phyloP scores from a whole-genome alignment of 306 rosid species.

The Corylus avellana region DNA sequence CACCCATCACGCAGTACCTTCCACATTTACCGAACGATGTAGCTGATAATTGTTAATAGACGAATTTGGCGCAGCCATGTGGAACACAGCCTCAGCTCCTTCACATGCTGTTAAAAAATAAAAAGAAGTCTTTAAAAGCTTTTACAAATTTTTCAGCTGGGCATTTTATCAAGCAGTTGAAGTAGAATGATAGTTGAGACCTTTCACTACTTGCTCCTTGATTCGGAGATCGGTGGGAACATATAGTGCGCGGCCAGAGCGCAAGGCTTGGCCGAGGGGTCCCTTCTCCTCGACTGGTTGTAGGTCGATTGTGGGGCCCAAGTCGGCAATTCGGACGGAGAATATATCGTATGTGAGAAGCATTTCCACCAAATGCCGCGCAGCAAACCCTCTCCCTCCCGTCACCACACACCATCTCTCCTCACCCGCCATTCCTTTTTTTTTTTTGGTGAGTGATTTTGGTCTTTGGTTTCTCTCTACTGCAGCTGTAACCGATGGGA shows the following conservation, averaged over 20 bases:
- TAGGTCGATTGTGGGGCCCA: slow-evolving; percentile 60
- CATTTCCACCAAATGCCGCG: slow-evolving; percentile 86
- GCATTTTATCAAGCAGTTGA: neutral
- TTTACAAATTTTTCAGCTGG: neutral
- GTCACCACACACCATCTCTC: slow-evolving; percentile 87
- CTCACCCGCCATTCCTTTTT: slow-evolving; percentile 40
- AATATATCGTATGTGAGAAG: slow-evolving; percentile 49
- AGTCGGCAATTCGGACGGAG: slow-evolving; percentile 77
- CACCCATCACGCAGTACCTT: slow-evolving; percentile 42
- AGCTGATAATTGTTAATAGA: slow-evolving; percentile 79
- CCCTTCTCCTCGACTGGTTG: slow-evolving; percentile 64
- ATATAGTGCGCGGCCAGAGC: slow-evolving; percentile 73
- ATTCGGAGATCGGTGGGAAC: slow-evolving; percentile 71
- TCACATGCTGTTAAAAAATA: slow-evolving; percentile 53
- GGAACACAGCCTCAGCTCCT: slow-evolving; percentile 90
- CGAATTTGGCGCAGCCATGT: slow-evolving; percentile 97
- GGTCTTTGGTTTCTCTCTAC: too few relatives aligned
- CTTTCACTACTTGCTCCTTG: slow-evolving; percentile 67
- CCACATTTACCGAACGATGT: slow-evolving; percentile 85
- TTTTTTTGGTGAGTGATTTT: too few relatives aligned
- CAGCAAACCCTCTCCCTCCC: slow-evolving; percentile 96
- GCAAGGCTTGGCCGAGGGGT: slow-evolving; percentile 66
- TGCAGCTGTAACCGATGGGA: too few relatives aligned
- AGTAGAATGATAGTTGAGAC: slow-evolving; percentile 18
- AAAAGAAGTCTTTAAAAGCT: neutral